These are phyloP conservation scores for Umbelopsis isabellina DNA, from an alignment of 192 early-diverging fungal species.

Conservation along the genomic window DNA sequence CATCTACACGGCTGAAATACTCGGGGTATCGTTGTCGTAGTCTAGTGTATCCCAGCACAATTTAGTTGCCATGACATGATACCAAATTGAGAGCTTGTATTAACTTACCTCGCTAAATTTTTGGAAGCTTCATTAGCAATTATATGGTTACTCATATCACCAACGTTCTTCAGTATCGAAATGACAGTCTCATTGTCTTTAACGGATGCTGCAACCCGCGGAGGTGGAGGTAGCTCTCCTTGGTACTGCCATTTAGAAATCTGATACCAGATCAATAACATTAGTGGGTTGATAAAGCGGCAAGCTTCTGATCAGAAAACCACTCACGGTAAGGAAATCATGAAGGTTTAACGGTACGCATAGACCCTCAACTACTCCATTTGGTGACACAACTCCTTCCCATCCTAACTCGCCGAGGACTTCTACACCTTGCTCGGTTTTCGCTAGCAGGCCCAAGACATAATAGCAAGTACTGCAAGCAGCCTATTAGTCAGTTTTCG, in stretches of 20 bases:
- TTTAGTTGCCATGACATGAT: not conserved
- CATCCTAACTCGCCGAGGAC: constrained; percentile 73
- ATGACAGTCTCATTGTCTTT: constrained; percentile 31
- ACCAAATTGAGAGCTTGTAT: not conserved
- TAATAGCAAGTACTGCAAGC: constrained; percentile 69
- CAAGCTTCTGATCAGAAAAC: not conserved
- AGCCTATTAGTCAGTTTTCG: not conserved
- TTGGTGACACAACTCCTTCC: constrained; percentile 64
- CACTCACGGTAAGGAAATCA: constrained; percentile 62
- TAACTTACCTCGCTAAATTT: constrained; percentile 59
- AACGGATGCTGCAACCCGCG: constrained; percentile 39
- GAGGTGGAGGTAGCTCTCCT: constrained; percentile 45
- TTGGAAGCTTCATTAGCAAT: constrained; percentile 78
- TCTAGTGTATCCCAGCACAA: constrained; percentile 30
- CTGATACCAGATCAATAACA: constrained; percentile 28
- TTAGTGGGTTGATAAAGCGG: not conserved
- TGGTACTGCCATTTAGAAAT: constrained; percentile 52
- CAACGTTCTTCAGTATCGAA: constrained; percentile 72
- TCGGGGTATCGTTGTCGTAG: constrained; percentile 62
- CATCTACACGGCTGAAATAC: constrained; percentile 53
- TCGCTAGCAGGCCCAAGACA: constrained; percentile 72
- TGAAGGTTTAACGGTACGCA: constrained; percentile 69
- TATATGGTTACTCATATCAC: constrained; percentile 84
- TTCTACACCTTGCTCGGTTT: constrained; percentile 71
- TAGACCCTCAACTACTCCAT: constrained; percentile 56